Evolutionary conservation across 2,329 filamentous ascomycete genomes (phyloP).

Genomic region (Fusarium buxicola): DNA sequence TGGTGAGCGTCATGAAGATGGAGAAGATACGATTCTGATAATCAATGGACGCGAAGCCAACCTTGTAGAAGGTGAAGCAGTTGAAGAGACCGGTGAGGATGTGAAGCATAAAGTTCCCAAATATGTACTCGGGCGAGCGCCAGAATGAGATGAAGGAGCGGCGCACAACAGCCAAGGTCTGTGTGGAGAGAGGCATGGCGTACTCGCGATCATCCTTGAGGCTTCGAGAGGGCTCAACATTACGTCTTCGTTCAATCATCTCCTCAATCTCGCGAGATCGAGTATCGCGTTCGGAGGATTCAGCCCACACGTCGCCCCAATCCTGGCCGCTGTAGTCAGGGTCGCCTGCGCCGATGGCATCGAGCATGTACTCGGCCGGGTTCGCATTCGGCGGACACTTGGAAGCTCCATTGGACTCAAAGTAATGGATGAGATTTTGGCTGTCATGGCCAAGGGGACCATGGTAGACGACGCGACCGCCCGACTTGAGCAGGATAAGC

Average conservation of each 20-base stretch:
- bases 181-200: slow-evolving; percentile 67
- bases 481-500: slow-evolving; percentile 64
- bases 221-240: slow-evolving; percentile 51
- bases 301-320: slow-evolving; percentile 71
- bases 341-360: slow-evolving; percentile 70
- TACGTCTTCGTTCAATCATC: slow-evolving; percentile 60
- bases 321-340: slow-evolving; percentile 70
- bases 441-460: slow-evolving; percentile 65
- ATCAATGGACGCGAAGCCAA: slow-evolving; percentile 68
- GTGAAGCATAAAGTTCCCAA: slow-evolving; percentile 72
- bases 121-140: slow-evolving; percentile 71
- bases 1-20: slow-evolving; percentile 81
- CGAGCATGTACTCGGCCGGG: slow-evolving; percentile 67
- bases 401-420: slow-evolving; percentile 60
- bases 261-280: slow-evolving; percentile 63
- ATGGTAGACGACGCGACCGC: slow-evolving; percentile 66
- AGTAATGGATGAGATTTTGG: slow-evolving; percentile 61
- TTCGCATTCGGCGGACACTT: slow-evolving; percentile 63
- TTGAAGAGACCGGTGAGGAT: slow-evolving; percentile 75
- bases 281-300: slow-evolving; percentile 60
- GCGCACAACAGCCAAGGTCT: slow-evolving; percentile 65
- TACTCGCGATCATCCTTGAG: slow-evolving; percentile 69
- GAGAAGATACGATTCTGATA: slow-evolving; percentile 80
- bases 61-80: slow-evolving; percentile 76
- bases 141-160: slow-evolving; percentile 73